Conservation (phyloP, 305 asterid species). For the Plantago lanceolata region DNA sequence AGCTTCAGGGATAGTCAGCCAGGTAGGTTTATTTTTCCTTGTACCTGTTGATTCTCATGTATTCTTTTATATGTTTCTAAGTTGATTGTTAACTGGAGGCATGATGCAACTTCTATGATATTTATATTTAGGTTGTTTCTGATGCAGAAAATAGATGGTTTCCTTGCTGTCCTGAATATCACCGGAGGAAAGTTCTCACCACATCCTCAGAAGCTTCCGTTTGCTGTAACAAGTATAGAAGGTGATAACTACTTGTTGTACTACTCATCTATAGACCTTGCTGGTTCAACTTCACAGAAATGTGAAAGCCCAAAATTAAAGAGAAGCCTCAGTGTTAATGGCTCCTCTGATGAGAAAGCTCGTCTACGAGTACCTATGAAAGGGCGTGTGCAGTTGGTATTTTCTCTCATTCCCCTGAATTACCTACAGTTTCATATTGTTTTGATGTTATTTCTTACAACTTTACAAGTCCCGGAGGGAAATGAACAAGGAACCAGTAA, state of each 20-base stretch:
- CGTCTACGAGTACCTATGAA: slow-evolving; percentile 77
- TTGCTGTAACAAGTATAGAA: slow-evolving; percentile 77
- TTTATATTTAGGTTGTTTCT: too few relatives aligned
- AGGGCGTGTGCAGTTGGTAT: slow-evolving; percentile 86
- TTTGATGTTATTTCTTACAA: neutral
- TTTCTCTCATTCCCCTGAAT: slow-evolving; percentile 18
- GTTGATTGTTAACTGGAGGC: too few relatives aligned
- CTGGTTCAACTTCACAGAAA: slow-evolving; percentile 38
- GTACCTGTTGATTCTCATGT: slow-evolving; percentile 2
- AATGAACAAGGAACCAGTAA: too few relatives aligned
- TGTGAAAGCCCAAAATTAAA: slow-evolving; percentile 49
- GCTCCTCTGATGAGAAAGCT: slow-evolving; percentile 49
- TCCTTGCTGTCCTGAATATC: slow-evolving; percentile 76
- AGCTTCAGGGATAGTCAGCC: slow-evolving; percentile 66
- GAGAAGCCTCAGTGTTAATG: slow-evolving; percentile 64
- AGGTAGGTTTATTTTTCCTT: slow-evolving; percentile 33
- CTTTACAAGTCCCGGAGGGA: neutral
- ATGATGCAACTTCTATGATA: too few relatives aligned
- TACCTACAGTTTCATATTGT: neutral
- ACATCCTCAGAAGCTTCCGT: slow-evolving; percentile 81
- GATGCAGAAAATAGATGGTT: slow-evolving; percentile 81
- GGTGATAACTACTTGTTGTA: slow-evolving; percentile 73
- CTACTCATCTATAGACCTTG: slow-evolving; percentile 79
- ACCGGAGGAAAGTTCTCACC: slow-evolving; percentile 83
- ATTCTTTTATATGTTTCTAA: neutral